Conservation (phyloP, 2,329 filamentous ascomycete genomes). For the Aspergillus quadrilineatus region DNA sequence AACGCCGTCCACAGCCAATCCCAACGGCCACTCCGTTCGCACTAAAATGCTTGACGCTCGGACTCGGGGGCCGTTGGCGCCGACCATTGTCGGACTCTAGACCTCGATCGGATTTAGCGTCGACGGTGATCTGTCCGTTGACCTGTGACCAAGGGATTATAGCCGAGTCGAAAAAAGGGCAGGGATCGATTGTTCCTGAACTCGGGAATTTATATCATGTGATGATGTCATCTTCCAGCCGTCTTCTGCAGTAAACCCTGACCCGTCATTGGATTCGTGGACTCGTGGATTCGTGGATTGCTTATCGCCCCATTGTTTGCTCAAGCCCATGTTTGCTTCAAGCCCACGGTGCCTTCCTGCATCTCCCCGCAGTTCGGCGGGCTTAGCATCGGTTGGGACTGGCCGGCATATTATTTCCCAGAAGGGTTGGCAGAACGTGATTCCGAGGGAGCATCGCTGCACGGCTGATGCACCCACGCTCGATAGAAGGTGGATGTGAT, state of each 20-base stretch:
- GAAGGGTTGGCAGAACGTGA: neutral
- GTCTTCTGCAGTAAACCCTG: too few species aligned
- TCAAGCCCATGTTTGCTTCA: neutral
- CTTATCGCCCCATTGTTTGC: neutral
- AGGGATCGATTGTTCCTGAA: neutral
- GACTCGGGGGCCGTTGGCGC: neutral
- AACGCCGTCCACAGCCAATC: neutral
- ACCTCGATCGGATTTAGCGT: slow-evolving; percentile 1
- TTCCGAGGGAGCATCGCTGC: neutral
- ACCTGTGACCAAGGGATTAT: neutral
- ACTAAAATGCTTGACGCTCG: slow-evolving; percentile 8
- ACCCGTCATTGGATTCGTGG: too few species aligned
- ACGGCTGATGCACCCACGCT: too few species aligned
- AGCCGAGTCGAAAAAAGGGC: neutral
- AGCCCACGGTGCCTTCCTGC: neutral
- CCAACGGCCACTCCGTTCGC: neutral
- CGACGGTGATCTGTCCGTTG: neutral
- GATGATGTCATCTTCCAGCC: slow-evolving; percentile 6
- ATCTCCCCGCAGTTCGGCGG: neutral
- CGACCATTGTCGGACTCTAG: slow-evolving; percentile 5
- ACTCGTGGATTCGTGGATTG: neutral
- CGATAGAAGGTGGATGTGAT: too few species aligned
- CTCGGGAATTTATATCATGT: slow-evolving; percentile 5
- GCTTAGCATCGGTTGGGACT: neutral
- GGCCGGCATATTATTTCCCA: neutral